These are phyloP conservation scores for Globisporangium heterothallicum DNA, from an alignment of 352 stramenopile genomes.

Conservation along the genomic window DNA sequence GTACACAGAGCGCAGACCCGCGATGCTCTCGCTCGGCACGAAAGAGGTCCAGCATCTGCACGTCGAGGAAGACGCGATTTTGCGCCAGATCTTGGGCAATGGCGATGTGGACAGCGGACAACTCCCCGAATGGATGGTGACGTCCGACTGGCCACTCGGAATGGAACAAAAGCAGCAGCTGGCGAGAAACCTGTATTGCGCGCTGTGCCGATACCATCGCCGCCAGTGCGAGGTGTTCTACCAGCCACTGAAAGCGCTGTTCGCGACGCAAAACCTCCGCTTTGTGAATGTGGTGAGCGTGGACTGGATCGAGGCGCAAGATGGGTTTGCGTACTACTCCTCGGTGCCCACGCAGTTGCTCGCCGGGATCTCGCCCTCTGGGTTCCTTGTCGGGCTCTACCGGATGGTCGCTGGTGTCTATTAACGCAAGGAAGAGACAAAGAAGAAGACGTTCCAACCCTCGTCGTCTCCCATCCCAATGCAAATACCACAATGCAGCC, in stretches of 20 bases:
- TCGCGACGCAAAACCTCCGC: background rate
- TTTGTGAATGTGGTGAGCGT: slow-evolving; percentile 8
- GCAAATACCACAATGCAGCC: too few relatives aligned
- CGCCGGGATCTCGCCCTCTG: background rate
- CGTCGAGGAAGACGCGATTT: slow-evolving; percentile 11
- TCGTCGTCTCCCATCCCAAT: too few relatives aligned
- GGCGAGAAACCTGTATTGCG: slow-evolving; percentile 7
- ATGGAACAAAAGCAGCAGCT: slow-evolving; percentile 4
- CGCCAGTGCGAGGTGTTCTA: slow-evolving; percentile 15
- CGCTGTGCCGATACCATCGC: slow-evolving; percentile 14
- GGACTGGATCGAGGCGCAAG: background rate
- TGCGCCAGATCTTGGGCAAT: slow-evolving; percentile 12
- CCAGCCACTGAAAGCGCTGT: slow-evolving; percentile 8
- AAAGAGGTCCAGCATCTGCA: slow-evolving; percentile 9
- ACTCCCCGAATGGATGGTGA: slow-evolving; percentile 1
- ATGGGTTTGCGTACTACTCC: background rate
- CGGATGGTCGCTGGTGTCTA: slow-evolving; percentile 3
- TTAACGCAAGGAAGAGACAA: too few relatives aligned
- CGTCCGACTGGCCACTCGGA: background rate
- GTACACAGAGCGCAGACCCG: slow-evolving; percentile 7
- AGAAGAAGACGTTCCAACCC: too few relatives aligned
- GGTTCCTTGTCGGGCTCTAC: slow-evolving; percentile 2
- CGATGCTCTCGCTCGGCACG: slow-evolving; percentile 10
- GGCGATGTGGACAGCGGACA: too few relatives aligned
- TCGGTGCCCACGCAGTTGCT: slow-evolving; percentile 1